Percentiles rank a stretch among this genome's conserved stretches.
Conservation (phyloP, 148 eudicot genomes). For the Camellia granthamiana region DNA sequence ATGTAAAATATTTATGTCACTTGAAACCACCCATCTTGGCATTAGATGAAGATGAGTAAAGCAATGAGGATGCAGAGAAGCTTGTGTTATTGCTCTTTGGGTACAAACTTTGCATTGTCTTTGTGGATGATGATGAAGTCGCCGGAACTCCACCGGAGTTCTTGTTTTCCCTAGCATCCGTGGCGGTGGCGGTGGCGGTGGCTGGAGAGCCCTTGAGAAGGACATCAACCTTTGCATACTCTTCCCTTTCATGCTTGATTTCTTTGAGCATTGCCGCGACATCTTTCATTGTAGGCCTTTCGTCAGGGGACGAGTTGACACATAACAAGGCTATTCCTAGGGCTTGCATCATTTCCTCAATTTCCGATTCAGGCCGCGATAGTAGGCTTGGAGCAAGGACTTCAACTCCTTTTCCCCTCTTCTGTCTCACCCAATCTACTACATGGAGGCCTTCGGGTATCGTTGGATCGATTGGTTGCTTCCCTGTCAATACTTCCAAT, state of each 20-base stretch:
- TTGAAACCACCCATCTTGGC: conserved; percentile 25
- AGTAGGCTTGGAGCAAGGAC: conserved; percentile 51
- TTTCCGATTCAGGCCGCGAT: conserved; percentile 54
- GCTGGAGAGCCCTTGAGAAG: conserved; percentile 42
- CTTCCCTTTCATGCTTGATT: conserved; percentile 68
- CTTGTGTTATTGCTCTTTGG: conserved; percentile 49
- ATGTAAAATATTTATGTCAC: conserved; percentile 9
- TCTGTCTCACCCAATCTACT: conserved; percentile 75
- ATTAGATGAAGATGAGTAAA: conserved; percentile 50
- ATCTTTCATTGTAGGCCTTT: conserved; percentile 85
- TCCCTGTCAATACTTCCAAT: conserved; percentile 77
- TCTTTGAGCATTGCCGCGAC: conserved; percentile 88
- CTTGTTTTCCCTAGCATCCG: conserved; percentile 10
- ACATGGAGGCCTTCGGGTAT: conserved; percentile 74
- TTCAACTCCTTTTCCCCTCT: conserved; percentile 38
- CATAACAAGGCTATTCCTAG: conserved; percentile 74
- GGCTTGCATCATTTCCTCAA: conserved; percentile 74
- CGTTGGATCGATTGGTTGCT: conserved; percentile 88
- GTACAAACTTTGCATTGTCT: conserved; percentile 26
- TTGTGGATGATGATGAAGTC: conserved; percentile 31
- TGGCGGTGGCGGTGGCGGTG: background rate
- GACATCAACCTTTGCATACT: conserved; percentile 50
- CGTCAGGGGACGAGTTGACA: conserved; percentile 57
- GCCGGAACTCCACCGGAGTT: conserved; percentile 25
- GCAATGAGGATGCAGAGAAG: conserved; percentile 73